These are phyloP conservation scores for Gracilaria domingensis DNA, from an alignment of 23 red algal genomes.

Conservation along the genomic window DNA sequence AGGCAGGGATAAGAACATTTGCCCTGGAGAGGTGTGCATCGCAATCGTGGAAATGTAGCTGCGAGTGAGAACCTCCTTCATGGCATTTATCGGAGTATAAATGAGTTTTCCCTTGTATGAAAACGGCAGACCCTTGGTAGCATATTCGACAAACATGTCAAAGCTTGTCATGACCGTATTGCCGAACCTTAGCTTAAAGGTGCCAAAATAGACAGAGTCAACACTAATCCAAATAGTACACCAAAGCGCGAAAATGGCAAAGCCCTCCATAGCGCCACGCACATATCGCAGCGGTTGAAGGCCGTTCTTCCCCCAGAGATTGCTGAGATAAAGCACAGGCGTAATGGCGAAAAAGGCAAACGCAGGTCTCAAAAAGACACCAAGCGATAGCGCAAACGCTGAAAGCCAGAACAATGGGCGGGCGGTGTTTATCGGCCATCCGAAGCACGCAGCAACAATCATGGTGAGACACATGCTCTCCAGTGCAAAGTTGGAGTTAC, in stretches of 20 bases:
- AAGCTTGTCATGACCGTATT: conserved; percentile 46
- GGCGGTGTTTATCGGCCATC: conserved; percentile 45
- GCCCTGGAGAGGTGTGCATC: conserved; percentile 68
- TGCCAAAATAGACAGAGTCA: conserved; percentile 72
- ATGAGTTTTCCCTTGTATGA: conserved; percentile 75
- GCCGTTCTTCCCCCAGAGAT: conserved; percentile 52
- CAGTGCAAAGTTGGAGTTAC: conserved; percentile 81
- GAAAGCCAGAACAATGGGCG: conserved; percentile 70
- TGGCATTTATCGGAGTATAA: conserved; percentile 73
- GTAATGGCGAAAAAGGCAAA: conserved; percentile 59
- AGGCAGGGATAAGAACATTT: conserved; percentile 79
- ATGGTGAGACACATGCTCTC: conserved; percentile 65
- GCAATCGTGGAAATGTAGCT: conserved; percentile 25
- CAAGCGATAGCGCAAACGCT: conserved; percentile 59
- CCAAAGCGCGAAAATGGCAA: conserved; percentile 71
- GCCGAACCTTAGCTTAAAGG: conserved; percentile 72
- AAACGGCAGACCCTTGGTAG: conserved; percentile 47
- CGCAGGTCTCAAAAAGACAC: conserved; percentile 71
- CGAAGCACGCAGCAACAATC: conserved; percentile 70
- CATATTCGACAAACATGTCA: conserved; percentile 73
- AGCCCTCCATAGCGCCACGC: conserved; percentile 60
- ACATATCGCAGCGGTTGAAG: conserved; percentile 63
- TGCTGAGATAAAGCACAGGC: conserved; percentile 53
- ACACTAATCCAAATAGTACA: conserved; percentile 67
- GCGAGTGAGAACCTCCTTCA: conserved; percentile 51